Evolutionary conservation across 129 eudicot species (phyloP).

Genomic region (Centaurea solstitialis): DNA sequence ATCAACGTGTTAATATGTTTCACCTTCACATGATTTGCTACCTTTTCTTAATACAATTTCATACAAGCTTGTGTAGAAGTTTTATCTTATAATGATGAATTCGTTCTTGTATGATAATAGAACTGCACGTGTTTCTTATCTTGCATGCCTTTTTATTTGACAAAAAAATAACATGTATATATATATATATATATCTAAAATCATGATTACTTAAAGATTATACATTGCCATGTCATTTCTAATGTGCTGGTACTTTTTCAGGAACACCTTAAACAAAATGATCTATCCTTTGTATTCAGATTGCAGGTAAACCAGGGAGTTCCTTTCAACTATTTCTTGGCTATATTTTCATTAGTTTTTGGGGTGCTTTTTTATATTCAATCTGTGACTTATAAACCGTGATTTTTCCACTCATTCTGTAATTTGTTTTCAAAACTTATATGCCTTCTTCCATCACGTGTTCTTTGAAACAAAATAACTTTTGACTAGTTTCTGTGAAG

Average conservation of each 20-base stretch:
- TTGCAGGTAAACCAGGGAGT: constrained; percentile 68
- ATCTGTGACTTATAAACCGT: neutral
- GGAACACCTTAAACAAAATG: constrained; percentile 95
- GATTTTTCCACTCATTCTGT: constrained; percentile 3
- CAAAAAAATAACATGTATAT: neutral
- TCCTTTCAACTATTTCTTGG: neutral
- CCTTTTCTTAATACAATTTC: constrained; percentile 5
- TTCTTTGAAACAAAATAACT: neutral
- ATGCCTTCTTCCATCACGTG: neutral
- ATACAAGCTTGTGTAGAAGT: constrained; percentile 1
- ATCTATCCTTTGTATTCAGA: constrained; percentile 89
- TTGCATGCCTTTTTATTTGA: constrained; percentile 1
- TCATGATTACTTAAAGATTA: neutral
- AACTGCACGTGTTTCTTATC: constrained; percentile 1
- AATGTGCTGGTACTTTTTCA: constrained; percentile 49
- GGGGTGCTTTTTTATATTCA: neutral
- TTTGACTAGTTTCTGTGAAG: neutral
- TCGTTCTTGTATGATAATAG: neutral
- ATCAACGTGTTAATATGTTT: constrained; percentile 14
- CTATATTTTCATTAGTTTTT: neutral
- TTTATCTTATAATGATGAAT: constrained; percentile 5
- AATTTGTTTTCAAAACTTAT: neutral
- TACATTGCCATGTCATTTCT: constrained; percentile 1
- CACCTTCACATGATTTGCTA: constrained; percentile 11
- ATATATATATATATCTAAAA: neutral